Evolutionary conservation across 306 rosid species (phyloP).

Genomic region (Glycine latifolia): DNA sequence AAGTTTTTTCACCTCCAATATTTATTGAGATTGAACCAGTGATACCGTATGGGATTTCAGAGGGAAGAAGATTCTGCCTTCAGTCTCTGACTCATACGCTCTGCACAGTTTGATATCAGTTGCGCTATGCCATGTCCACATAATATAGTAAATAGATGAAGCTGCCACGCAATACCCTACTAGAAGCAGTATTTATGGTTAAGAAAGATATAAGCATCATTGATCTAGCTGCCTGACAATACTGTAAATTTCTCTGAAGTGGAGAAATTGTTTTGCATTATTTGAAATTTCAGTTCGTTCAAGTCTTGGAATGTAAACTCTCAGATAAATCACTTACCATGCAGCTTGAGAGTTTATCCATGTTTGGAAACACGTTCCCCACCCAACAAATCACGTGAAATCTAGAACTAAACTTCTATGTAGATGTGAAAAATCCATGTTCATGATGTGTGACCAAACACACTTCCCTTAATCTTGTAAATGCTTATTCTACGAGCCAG

Average conservation of each 20-base stretch:
- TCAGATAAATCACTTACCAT: not conserved
- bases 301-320: not conserved
- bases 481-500: constrained; percentile 25
- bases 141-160: constrained; percentile 62
- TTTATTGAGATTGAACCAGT: constrained; percentile 53
- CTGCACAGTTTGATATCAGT: constrained; percentile 46
- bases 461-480: not conserved
- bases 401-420: not conserved
- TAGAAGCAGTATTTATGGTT: constrained; percentile 53
- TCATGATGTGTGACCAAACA: not conserved
- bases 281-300: constrained; percentile 33
- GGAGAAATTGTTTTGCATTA: constrained; percentile 36
- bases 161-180: constrained; percentile 49
- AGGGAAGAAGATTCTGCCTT: constrained; percentile 97
- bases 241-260: constrained; percentile 51
- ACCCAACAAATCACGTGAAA: not conserved
- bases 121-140: constrained; percentile 55
- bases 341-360: not conserved
- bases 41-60: constrained; percentile 56
- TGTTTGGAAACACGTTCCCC: not conserved
- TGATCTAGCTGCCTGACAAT: constrained; percentile 44
- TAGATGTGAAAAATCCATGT: not conserved
- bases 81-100: constrained; percentile 78
- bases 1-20: constrained; percentile 57
- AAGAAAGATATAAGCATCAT: constrained; percentile 46